Conservation (phyloP, 2,329 filamentous ascomycete species). For the Pseudocercospora macadamiae region DNA sequence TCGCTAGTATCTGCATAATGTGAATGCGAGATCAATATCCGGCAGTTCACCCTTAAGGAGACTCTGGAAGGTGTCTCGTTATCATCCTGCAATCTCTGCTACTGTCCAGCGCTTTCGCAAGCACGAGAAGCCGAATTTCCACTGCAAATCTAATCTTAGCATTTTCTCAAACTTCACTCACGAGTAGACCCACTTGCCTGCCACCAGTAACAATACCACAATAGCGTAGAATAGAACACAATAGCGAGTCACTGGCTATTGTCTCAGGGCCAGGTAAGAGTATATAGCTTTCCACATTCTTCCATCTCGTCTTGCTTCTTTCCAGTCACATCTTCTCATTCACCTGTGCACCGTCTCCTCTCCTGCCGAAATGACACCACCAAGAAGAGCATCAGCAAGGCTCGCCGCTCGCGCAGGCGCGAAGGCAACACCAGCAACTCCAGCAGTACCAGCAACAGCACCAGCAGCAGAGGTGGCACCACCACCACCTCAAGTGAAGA, state of each 20-base stretch:
- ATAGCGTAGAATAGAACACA: background rate
- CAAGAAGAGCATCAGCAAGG: background rate
- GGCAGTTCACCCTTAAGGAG: too few relatives aligned
- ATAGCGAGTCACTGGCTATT: background rate
- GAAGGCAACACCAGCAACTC: background rate
- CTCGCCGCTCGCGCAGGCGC: background rate
- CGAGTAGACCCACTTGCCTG: background rate
- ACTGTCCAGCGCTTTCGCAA: background rate
- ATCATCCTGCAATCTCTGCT: too few relatives aligned
- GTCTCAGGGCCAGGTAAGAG: background rate
- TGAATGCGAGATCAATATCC: too few relatives aligned
- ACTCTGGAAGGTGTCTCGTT: too few relatives aligned
- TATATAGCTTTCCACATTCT: background rate
- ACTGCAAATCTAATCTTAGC: background rate
- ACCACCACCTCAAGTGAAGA: background rate
- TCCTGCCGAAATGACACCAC: background rate
- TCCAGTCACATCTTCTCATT: background rate
- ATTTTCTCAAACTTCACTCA: background rate
- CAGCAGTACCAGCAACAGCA: background rate
- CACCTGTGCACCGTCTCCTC: background rate
- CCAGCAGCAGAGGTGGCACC: background rate
- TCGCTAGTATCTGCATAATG: too few relatives aligned
- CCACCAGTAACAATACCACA: background rate
- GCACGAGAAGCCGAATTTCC: background rate
- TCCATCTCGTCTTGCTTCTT: background rate